phyloP scores from a whole-genome alignment of 441 rosid genomes.

The Biscutella auriculata region DNA sequence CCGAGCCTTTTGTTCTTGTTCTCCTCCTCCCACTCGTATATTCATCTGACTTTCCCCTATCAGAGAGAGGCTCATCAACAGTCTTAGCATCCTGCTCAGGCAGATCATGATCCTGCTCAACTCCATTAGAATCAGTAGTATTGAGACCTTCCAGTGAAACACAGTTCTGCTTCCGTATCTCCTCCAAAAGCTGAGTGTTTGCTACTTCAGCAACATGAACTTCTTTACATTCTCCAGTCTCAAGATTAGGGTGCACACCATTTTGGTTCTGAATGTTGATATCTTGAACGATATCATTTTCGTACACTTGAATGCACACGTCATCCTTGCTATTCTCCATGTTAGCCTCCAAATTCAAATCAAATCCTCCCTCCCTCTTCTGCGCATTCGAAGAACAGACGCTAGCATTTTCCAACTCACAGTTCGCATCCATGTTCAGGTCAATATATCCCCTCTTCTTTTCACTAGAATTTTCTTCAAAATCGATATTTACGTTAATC shows the following conservation, averaged over 20 bases:
- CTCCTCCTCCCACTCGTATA: slow-evolving; percentile 36
- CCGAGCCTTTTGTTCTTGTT: slow-evolving; percentile 35
- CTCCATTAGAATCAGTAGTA: slow-evolving; percentile 17
- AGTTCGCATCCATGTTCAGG: slow-evolving; percentile 64
- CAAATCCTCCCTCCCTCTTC: slow-evolving; percentile 46
- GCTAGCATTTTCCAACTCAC: slow-evolving; percentile 43
- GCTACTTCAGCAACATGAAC: slow-evolving; percentile 30
- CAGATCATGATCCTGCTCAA: slow-evolving; percentile 16
- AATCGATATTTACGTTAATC: slow-evolving; percentile 21
- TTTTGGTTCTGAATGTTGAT: slow-evolving; percentile 13
- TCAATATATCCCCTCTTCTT: slow-evolving; percentile 45
- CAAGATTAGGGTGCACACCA: slow-evolving; percentile 17
- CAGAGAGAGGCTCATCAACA: slow-evolving; percentile 28
- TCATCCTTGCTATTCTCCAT: slow-evolving; percentile 35
- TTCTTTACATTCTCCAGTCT: slow-evolving; percentile 28
- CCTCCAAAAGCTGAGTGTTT: slow-evolving; percentile 17
- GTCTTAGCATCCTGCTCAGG: slow-evolving; percentile 12
- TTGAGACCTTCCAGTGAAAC: slow-evolving; percentile 14
- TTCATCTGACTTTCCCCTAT: slow-evolving; percentile 23
- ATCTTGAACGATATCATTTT: slow-evolving; percentile 17
- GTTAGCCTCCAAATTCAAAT: slow-evolving; percentile 65
- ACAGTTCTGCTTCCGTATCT: slow-evolving; percentile 23
- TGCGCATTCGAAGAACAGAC: slow-evolving; percentile 14
- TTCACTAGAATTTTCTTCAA: slow-evolving; percentile 12
- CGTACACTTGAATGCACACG: slow-evolving; percentile 9